A percentile compares a stretch with the other conserved stretches of the same genome.
phyloP scores from a whole-genome alignment of 2,329 filamentous ascomycete genomes.

The Nemania sp. region DNA sequence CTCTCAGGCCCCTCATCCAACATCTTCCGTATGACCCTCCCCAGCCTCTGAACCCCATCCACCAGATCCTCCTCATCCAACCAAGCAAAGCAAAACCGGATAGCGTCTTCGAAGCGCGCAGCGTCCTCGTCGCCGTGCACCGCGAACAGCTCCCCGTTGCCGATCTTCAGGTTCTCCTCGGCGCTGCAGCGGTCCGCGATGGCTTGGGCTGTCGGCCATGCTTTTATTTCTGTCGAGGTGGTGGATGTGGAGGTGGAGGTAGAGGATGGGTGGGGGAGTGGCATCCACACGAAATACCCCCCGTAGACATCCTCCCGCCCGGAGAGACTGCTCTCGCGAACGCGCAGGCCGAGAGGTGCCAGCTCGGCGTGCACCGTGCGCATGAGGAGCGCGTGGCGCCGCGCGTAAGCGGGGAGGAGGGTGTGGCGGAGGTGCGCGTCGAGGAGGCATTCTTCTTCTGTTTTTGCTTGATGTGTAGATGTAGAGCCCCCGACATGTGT shows the following conservation, averaged over 20 bases:
- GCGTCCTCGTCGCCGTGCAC: constrained; percentile 67
- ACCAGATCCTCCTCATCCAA: constrained; percentile 73
- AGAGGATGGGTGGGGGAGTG: constrained; percentile 60
- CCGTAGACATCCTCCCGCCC: constrained; percentile 67
- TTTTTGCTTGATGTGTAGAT: constrained; percentile 22
- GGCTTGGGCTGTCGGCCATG: constrained; percentile 62
- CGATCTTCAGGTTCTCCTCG: constrained; percentile 76
- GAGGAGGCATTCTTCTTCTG: constrained; percentile 47
- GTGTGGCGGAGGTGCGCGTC: constrained; percentile 57
- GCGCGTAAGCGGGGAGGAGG: constrained; percentile 60
- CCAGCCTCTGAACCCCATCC: constrained; percentile 76
- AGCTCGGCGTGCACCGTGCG: constrained; percentile 70
- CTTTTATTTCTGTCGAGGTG: background rate
- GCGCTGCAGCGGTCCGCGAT: constrained; percentile 68
- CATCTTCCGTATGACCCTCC: constrained; percentile 53
- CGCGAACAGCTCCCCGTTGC: constrained; percentile 77
- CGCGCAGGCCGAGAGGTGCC: constrained; percentile 69
- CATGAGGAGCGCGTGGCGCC: constrained; percentile 65
- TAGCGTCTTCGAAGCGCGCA: constrained; percentile 67
- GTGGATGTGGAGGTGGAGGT: too few species aligned
- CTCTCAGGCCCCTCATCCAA: constrained; percentile 37
- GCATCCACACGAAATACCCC: constrained; percentile 89
- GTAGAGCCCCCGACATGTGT: too few species aligned
- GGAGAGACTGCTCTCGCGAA: constrained; percentile 39
- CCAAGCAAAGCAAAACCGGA: constrained; percentile 80